These are phyloP conservation scores for Colletotrichum filicis DNA, from an alignment of 2,329 filamentous ascomycete species.

Conservation along the genomic window DNA sequence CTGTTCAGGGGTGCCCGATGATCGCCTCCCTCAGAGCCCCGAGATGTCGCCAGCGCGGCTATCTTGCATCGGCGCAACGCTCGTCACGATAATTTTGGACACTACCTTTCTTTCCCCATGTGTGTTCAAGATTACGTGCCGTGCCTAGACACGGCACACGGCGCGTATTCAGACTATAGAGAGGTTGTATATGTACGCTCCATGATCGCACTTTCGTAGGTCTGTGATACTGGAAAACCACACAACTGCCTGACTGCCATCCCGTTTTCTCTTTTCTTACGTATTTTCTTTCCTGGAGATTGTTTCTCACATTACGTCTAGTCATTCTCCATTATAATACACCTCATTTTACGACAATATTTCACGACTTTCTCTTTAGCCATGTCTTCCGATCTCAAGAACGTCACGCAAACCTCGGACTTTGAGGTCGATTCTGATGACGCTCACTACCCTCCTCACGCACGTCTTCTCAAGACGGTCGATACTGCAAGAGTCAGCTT, in stretches of 20 bases:
- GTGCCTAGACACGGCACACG: neutral
- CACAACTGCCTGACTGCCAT: neutral
- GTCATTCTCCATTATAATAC: neutral
- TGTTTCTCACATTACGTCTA: neutral
- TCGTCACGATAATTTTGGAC: conserved; percentile 28
- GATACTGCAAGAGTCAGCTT: conserved; percentile 59
- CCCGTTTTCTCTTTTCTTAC: neutral
- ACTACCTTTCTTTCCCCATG: conserved; percentile 5
- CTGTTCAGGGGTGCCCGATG: conserved; percentile 1
- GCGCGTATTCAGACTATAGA: neutral
- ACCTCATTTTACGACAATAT: neutral
- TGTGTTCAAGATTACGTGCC: conserved; percentile 12
- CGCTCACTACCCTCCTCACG: conserved; percentile 48
- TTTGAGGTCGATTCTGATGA: conserved; percentile 60
- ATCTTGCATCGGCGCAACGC: conserved; percentile 36
- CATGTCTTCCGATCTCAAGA: conserved; percentile 48
- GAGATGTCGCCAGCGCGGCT: conserved; percentile 31
- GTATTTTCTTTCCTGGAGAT: neutral
- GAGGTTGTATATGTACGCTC: conserved; percentile 26
- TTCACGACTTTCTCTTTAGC: neutral
- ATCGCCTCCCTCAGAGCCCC: conserved; percentile 10
- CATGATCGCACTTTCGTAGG: neutral
- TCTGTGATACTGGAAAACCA: neutral
- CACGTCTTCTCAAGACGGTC: conserved; percentile 51
- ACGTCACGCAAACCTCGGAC: conserved; percentile 55